A percentile compares a stretch with the other conserved stretches of the same genome.
phyloP scores from a whole-genome alignment of 2,329 filamentous ascomycete genomes.

The Epichloe festucae region DNA sequence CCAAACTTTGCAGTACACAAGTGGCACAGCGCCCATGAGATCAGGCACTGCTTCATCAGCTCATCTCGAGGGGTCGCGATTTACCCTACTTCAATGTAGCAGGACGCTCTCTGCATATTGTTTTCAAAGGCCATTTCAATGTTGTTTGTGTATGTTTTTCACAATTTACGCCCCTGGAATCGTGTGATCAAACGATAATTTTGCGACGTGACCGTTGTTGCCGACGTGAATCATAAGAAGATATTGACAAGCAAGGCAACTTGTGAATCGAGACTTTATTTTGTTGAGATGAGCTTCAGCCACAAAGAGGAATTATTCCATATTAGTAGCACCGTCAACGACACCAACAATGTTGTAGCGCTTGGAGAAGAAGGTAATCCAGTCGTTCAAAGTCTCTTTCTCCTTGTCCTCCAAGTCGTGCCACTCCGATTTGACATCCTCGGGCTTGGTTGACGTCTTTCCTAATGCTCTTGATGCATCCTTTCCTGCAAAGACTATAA shows the following conservation, averaged over 20 bases:
- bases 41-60: background rate
- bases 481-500: conserved; percentile 81
- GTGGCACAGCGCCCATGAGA: no score
- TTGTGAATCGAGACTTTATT: background rate
- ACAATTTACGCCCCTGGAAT: no score
- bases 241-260: background rate
- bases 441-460: conserved; percentile 70
- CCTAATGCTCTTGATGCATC: conserved; percentile 89
- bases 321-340: conserved; percentile 48
- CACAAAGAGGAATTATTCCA: conserved; percentile 20
- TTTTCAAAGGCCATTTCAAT: no score
- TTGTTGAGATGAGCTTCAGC: background rate
- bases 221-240: no score
- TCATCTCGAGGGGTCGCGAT: background rate
- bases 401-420: conserved; percentile 72
- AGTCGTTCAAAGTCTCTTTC: conserved; percentile 75
- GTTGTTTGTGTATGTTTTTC: no score
- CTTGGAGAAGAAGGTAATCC: conserved; percentile 94
- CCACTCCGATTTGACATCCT: conserved; percentile 77
- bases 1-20: no score
- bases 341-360: conserved; percentile 80
- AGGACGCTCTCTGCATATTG: no score
- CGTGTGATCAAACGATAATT: no score
- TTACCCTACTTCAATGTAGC: no score
- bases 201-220: no score